Evolutionary conservation across 2,329 filamentous ascomycete genomes (phyloP).

Genomic region (Sphaerulina populicola): DNA sequence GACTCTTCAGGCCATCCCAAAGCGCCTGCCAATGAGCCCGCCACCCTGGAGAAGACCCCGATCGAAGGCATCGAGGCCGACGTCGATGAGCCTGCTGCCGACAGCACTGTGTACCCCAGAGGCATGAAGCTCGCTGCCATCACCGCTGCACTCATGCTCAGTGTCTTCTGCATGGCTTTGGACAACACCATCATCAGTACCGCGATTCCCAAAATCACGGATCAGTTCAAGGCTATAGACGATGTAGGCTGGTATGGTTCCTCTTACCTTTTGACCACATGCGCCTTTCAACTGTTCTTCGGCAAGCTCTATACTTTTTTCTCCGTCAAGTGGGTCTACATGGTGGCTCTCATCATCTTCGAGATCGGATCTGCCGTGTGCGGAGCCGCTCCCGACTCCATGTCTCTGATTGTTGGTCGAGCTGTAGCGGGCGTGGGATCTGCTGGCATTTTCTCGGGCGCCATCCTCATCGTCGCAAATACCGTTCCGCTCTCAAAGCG

Average conservation of each 20-base stretch:
- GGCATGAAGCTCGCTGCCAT: constrained; percentile 30
- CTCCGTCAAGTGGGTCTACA: constrained; percentile 41
- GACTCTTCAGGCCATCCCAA: neutral
- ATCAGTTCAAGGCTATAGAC: constrained; percentile 40
- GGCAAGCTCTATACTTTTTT: constrained; percentile 44
- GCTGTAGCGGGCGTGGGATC: constrained; percentile 45
- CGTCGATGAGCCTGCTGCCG: constrained; percentile 22
- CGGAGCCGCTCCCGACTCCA: constrained; percentile 44
- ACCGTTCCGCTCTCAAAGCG: constrained; percentile 41
- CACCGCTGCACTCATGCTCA: constrained; percentile 32
- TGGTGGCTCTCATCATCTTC: constrained; percentile 42
- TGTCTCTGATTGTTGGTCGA: constrained; percentile 45
- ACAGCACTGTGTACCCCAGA: constrained; percentile 31
- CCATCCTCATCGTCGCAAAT: constrained; percentile 41
- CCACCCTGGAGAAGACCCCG: constrained; percentile 16
- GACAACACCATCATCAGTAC: constrained; percentile 45
- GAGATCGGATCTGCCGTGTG: constrained; percentile 47
- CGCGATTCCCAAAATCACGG: constrained; percentile 43
- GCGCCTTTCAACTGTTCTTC: constrained; percentile 38
- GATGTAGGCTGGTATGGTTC: constrained; percentile 39
- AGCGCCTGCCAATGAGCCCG: constrained; percentile 3
- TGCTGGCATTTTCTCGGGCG: constrained; percentile 45
- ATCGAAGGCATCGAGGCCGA: constrained; percentile 17
- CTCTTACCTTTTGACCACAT: constrained; percentile 42
- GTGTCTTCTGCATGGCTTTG: constrained; percentile 31